A percentile compares a stretch with the other conserved stretches of the same genome.
Conservation (phyloP, 2,329 filamentous ascomycete species). For the Epichloe hybrida region DNA sequence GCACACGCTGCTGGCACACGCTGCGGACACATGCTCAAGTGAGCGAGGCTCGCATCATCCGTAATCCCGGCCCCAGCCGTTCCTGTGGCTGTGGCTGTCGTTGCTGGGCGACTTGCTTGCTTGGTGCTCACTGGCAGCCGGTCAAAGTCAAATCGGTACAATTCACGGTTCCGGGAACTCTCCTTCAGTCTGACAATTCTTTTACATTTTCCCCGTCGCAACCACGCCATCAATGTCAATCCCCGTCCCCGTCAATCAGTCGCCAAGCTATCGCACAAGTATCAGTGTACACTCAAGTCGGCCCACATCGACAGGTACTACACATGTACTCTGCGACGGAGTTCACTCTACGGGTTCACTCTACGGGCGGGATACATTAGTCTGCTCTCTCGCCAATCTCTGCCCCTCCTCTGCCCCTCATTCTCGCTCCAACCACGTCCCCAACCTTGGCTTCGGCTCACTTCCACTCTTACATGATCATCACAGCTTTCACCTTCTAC, state of each 20-base stretch:
- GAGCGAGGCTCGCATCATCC: background rate
- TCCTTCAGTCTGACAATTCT: no score
- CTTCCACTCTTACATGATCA: background rate
- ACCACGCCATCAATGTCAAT: no score
- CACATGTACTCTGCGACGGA: no score
- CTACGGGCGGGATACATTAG: no score
- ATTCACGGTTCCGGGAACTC: no score
- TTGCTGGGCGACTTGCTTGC: background rate
- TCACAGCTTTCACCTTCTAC: constrained; percentile 4
- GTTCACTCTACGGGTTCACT: no score
- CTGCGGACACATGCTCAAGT: background rate
- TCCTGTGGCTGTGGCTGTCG: background rate
- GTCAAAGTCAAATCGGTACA: background rate
- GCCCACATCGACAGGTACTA: no score
- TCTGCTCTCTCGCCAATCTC: background rate
- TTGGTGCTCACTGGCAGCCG: background rate
- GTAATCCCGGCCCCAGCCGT: background rate
- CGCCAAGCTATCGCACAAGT: no score
- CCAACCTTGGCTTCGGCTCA: background rate
- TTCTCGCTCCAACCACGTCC: background rate
- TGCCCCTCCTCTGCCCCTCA: background rate
- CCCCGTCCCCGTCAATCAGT: no score
- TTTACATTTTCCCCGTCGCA: no score
- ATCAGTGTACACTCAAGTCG: no score
- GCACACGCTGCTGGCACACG: no score